Conservation (phyloP, 768 basidiomycete genomes). For the Russula sp. region DNA sequence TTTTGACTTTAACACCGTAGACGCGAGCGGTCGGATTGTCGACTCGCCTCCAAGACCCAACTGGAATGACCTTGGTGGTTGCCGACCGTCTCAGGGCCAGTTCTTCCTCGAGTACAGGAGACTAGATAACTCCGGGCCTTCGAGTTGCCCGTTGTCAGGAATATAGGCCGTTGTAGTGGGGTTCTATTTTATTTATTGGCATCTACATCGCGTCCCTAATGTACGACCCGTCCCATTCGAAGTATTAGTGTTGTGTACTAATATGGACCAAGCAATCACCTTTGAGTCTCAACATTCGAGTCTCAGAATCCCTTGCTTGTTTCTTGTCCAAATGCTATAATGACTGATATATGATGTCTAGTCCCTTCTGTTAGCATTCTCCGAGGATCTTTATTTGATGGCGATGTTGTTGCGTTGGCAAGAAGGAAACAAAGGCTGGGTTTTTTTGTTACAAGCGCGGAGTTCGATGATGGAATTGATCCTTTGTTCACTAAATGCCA, state of each 20-base stretch:
- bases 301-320: background rate
- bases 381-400: background rate
- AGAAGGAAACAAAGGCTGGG: background rate
- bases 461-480: too few species aligned
- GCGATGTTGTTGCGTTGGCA: background rate
- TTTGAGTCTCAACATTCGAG: too few species aligned
- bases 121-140: conserved; percentile 3
- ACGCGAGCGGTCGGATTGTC: conserved; percentile 47
- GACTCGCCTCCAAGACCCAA: conserved; percentile 56
- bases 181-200: background rate
- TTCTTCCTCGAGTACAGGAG: conserved; percentile 50
- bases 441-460: background rate
- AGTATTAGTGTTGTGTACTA: background rate
- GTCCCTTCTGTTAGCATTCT: background rate
- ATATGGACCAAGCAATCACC: background rate
- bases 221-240: background rate
- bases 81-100: conserved; percentile 55
- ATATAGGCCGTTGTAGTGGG: conserved; percentile 8
- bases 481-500: too few species aligned
- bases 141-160: background rate
- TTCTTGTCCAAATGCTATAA: background rate
- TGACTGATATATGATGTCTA: background rate
- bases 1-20: conserved; percentile 58
- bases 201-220: background rate
- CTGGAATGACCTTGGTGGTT: conserved; percentile 74